Evolutionary conservation across 495 filamentous ascomycete genomes (phyloP).

Genomic region (Parathielavia appendiculata): DNA sequence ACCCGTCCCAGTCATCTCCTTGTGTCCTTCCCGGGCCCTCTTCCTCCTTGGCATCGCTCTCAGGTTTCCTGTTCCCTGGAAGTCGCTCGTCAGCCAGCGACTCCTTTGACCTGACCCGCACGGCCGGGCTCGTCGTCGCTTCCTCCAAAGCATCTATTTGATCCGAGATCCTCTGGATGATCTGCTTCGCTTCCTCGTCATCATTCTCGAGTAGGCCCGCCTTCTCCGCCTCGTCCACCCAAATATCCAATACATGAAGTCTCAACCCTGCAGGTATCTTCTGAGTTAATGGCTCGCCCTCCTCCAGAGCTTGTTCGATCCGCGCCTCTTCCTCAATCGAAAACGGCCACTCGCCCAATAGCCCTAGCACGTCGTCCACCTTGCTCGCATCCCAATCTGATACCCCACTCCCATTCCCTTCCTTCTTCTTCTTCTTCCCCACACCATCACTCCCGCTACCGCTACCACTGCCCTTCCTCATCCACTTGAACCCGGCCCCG

Average conservation of each 20-base stretch:
- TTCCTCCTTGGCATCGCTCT: slow-evolving; percentile 34
- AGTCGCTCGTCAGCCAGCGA: slow-evolving; percentile 71
- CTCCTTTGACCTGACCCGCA: slow-evolving; percentile 66
- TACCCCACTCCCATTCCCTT: background rate
- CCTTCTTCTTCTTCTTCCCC: slow-evolving; percentile 8
- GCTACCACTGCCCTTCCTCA: slow-evolving; percentile 33
- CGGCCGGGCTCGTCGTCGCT: slow-evolving; percentile 61
- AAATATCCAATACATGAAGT: slow-evolving; percentile 87
- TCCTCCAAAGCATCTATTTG: slow-evolving; percentile 39
- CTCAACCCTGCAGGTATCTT: slow-evolving; percentile 71
- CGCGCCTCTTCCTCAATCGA: slow-evolving; percentile 36
- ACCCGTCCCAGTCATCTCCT: slow-evolving; percentile 62
- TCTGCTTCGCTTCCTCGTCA: slow-evolving; percentile 32
- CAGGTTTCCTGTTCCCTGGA: slow-evolving; percentile 41
- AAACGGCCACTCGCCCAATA: slow-evolving; percentile 44
- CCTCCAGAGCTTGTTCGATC: slow-evolving; percentile 21
- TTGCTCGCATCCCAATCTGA: slow-evolving; percentile 30
- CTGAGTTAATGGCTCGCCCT: slow-evolving; percentile 31
- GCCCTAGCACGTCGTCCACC: slow-evolving; percentile 36
- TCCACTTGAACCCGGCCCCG: slow-evolving; percentile 57
- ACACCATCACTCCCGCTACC: slow-evolving; percentile 10
- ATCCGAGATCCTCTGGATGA: slow-evolving; percentile 34
- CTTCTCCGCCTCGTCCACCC: slow-evolving; percentile 78
- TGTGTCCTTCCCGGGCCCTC: slow-evolving; percentile 24
- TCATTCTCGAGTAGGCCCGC: slow-evolving; percentile 50